Base-by-base conservation (phyloP, 2,329 filamentous ascomycete species). In the Trichocomaceae sp. region DNA sequence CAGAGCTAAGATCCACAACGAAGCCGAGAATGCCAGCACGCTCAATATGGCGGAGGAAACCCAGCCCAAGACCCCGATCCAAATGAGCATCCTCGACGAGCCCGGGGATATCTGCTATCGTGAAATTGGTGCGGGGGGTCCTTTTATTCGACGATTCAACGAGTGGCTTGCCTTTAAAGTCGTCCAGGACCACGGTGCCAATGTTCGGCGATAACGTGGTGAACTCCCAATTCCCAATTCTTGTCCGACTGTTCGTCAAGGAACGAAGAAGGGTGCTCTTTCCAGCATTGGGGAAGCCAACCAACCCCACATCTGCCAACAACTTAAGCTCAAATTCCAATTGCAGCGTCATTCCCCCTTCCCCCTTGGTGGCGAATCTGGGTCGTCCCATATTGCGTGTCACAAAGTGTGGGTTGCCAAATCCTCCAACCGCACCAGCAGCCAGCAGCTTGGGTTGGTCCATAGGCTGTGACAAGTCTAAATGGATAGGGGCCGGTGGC, bases 131-230 rank as follows among this genome's bases (percentile, higher is more conserved):
- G 33, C 90, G 81, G 0, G 81, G 67, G 73, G 79, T 73, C 69
- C 77, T 69, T 69, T 76, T 63, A 66, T 75, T 63, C 60, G 73
- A 74, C 47, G 77, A 70, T 20, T 57, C 56, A 35, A 83, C 67
- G 5, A 73, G 59, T 1, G 90, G 89, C 0, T 88, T 83, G 2
- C 91, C 90, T 56, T 84, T 85, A 74, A 93, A 83, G 67, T 91
- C 83, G 70, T 99, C 93, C 10, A 99, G 81, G 13, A 97, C 86
- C 6, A 99, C 90, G 0, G 93, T 99, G 50, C 93, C 93, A 53
- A 99, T 95, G 62, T 95, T 96, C 2, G 93, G 93, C 62, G 91
- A 86, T 8, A 99, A 78, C 0, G 93, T 99, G 2, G 93, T 99
- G 69, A 99, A 99, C 9, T 90, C 92, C 93, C 93, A 99, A 68